phyloP scores from a whole-genome alignment of 108 stramenopile species.

The Cyclotella baltica region DNA sequence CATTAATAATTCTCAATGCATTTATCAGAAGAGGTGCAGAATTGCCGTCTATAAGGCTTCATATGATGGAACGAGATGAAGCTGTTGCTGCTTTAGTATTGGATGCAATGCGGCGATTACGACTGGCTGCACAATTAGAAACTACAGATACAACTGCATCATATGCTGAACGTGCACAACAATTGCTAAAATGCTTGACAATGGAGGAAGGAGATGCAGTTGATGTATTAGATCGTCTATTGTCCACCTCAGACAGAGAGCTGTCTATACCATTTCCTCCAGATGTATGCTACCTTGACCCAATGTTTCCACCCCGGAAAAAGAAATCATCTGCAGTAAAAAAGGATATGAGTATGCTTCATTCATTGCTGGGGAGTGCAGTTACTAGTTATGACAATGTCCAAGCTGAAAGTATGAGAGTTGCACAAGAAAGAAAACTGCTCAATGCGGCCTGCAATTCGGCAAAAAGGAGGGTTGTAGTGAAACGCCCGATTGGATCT shows the following conservation, averaged over 20 bases:
- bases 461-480: constrained; percentile 70
- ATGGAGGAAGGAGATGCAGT: constrained; percentile 63
- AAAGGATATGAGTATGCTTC: constrained; percentile 86
- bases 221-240: constrained; percentile 34
- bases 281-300: constrained; percentile 85
- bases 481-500: constrained; percentile 82
- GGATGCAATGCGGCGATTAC: constrained; percentile 76
- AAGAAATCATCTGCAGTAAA: constrained; percentile 78
- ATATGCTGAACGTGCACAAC: constrained; percentile 18
- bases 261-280: constrained; percentile 22
- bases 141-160: background rate
- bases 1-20: constrained; percentile 63
- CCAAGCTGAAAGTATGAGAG: constrained; percentile 4
- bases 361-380: constrained; percentile 69
- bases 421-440: constrained; percentile 58
- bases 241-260: background rate
- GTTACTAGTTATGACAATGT: background rate
- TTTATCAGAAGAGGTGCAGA: constrained; percentile 5
- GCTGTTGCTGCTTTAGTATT: constrained; percentile 68
- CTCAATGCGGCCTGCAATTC: constrained; percentile 52
- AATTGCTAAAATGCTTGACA: constrained; percentile 45
- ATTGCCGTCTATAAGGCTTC: constrained; percentile 26
- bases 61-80: constrained; percentile 85
- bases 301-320: constrained; percentile 87
- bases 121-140: constrained; percentile 21